Conservation (phyloP, 225 moss, liverwort and hornwort species). For the Takakia lepidozioides region DNA sequence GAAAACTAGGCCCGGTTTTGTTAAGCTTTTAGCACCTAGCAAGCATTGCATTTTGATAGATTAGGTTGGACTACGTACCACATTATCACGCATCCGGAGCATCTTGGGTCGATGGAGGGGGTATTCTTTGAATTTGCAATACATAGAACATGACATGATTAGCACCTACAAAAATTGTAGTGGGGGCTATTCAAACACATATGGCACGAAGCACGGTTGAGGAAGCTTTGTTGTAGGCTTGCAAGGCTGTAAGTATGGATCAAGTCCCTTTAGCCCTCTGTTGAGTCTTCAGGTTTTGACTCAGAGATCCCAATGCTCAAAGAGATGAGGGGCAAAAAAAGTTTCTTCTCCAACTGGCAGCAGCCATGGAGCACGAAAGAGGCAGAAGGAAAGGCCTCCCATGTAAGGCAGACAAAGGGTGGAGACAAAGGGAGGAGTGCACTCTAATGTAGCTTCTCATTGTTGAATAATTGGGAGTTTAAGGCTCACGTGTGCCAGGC, state of each 20-base stretch:
- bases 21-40: too few species aligned
- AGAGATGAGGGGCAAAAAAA: neutral
- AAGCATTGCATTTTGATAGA: too few species aligned
- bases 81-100: too few species aligned
- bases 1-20: too few species aligned
- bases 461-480: too few species aligned
- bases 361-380: slow-evolving; percentile 10
- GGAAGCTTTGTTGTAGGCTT: slow-evolving; percentile 51
- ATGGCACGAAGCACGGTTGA: slow-evolving; percentile 53
- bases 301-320: neutral
- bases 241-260: slow-evolving; percentile 36
- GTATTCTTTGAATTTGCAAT: too few species aligned
- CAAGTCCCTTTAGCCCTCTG: slow-evolving; percentile 1
- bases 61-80: too few species aligned
- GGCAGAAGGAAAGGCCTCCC: slow-evolving; percentile 2
- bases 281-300: slow-evolving; percentile 2
- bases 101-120: too few species aligned
- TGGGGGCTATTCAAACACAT: slow-evolving; percentile 50
- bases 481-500: too few species aligned
- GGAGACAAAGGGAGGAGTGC: slow-evolving; percentile 44
- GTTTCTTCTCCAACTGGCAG: slow-evolving; percentile 12
- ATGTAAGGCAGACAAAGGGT: too few species aligned
- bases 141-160: slow-evolving; percentile 54
- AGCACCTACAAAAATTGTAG: slow-evolving; percentile 31
- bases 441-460: slow-evolving; percentile 29